Base-by-base conservation (phyloP, 257 asterid genomes). In the Solanum medicagineum region DNA sequence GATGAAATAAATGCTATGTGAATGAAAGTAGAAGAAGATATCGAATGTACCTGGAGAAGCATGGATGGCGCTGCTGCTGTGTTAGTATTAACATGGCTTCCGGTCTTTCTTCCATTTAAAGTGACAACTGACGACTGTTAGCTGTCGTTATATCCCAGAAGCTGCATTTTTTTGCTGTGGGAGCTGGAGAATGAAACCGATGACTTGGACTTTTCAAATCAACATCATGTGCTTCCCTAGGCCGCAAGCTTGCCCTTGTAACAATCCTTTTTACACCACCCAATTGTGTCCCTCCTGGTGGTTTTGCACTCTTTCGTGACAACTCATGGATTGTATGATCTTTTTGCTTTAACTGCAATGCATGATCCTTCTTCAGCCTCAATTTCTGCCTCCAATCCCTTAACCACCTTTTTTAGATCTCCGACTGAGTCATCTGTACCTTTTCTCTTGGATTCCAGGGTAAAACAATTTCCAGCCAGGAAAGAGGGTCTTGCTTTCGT, bases 91-190 rank as follows among this genome's bases (percentile, higher is more conserved):
- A 88, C 87, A 81, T 92, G 93, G 87, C 93, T 91, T 88, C 92
- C 87, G 36, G 95, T 92, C 87, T 92, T 92, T 85, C 95, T 87
- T 45, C 92, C 92, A 51, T 91, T 92, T 86, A 91, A 40, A 32
- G 87, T 85, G 59, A 88, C 90, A 68, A 90, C 85, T n/a, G 95
- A 90, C 80, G 95, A 65, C 94, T 92, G 49, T 89, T 91, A 60
- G 89, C 92, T 68, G 91, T 84, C 2, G 95, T 88, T 73, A 90
- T 91, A 83, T 92, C 95, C 95, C 95, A 92, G 83, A 91, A 91
- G 84, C 91, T 92, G 80, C 93, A 88, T 57, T 91, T 92, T 87
- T 91, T 92, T 44, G 94, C 93, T 10, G 92, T 83, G 42, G 93
- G 94, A 14, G 87, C 91, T 49, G 95, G 94, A 86, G 95, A 92